These are phyloP conservation scores for Emericellopsis cladophorae DNA, from an alignment of 2,329 filamentous ascomycete genomes.

Conservation along the genomic window DNA sequence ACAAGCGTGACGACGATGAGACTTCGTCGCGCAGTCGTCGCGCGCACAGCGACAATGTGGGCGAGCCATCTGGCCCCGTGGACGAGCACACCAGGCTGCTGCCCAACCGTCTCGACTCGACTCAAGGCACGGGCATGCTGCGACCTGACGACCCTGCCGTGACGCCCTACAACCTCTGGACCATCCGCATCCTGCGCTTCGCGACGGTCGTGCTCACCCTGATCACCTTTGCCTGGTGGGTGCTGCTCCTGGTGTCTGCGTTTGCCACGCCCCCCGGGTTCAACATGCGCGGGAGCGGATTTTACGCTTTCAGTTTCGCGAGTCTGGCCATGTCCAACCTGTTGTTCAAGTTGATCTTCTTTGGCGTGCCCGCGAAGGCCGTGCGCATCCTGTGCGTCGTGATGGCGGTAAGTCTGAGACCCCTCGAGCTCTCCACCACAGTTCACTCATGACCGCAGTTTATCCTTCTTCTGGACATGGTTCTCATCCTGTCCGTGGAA, in stretches of 20 bases:
- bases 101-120: slow-evolving; percentile 48
- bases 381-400: slow-evolving; percentile 62
- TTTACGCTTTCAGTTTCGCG: slow-evolving; percentile 77
- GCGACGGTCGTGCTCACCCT: slow-evolving; percentile 65
- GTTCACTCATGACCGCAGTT: slow-evolving; percentile 9
- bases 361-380: slow-evolving; percentile 67
- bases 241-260: slow-evolving; percentile 71
- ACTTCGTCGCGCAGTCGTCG: slow-evolving; percentile 5
- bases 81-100: slow-evolving; percentile 54
- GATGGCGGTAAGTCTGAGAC: slow-evolving; percentile 31
- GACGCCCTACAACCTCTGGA: slow-evolving; percentile 92
- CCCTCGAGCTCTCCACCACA: slow-evolving; percentile 2
- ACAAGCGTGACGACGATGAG: slow-evolving; percentile 9
- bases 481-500: slow-evolving; percentile 66
- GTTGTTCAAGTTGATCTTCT: slow-evolving; percentile 71
- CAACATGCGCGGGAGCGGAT: slow-evolving; percentile 79
- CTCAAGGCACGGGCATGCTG: slow-evolving; percentile 15
- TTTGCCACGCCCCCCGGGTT: slow-evolving; percentile 86
- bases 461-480: slow-evolving; percentile 47
- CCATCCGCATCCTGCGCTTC: slow-evolving; percentile 67
- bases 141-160: slow-evolving; percentile 37
- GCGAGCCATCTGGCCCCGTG: slow-evolving; percentile 15
- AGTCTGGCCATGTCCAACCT: slow-evolving; percentile 67
- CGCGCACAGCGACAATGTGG: slow-evolving; percentile 7
- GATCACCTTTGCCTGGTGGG: slow-evolving; percentile 84